Base-by-base conservation (phyloP, 164 flowering plant species). In the Nymphaea thermarum region DNA sequence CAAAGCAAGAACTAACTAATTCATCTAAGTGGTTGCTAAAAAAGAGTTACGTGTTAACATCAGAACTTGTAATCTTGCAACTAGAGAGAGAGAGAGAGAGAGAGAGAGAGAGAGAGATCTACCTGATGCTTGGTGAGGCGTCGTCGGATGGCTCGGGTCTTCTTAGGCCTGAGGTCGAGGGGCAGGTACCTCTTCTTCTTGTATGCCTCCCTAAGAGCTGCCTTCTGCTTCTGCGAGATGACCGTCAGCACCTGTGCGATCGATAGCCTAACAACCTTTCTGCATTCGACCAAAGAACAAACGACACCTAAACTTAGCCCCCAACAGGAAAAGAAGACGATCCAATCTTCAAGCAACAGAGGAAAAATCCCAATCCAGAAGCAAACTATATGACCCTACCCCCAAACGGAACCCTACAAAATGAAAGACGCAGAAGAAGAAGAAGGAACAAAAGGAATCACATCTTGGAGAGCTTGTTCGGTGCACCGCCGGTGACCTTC, bases 121-220 rank as follows among this genome's bases (percentile, higher is more conserved):
- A 90, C 90, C 90, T 90, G 93, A 68, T 90, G 85, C 70, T 90
- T 90, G 61, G 96, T 90, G 12, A 90, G 90, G 65, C 89, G 82
- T 16, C 82, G 83, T 44, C 91, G 82, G 63, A 88, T 90, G 63
- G 91, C 91, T 63, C 91, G 77, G 70, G 96, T 90, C 79, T 88
- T 88, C 89, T 88, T 88, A 36, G 93, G 93, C 67, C 96, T 87
- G 44, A 90, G 81, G 73, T 90, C 96, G 67, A 88, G 83, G 0
- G 93, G 96, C 77, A 88, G 61, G 42, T 64, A 77, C 80, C 86
- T 90, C 87, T 88, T 78, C 44, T 84, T 86, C 86, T 86, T 86
- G 82, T 84, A 86, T 0, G 77, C 90, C 55, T 86, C 93, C 67
- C 96, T 85, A 71, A 90, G 67, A 1, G 86, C 90, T 42, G 89